A percentile compares a stretch with the other conserved stretches of the same genome.
These are phyloP conservation scores for Eucommia ulmoides DNA, from an alignment of 257 asterid genomes.

Conservation along the genomic window DNA sequence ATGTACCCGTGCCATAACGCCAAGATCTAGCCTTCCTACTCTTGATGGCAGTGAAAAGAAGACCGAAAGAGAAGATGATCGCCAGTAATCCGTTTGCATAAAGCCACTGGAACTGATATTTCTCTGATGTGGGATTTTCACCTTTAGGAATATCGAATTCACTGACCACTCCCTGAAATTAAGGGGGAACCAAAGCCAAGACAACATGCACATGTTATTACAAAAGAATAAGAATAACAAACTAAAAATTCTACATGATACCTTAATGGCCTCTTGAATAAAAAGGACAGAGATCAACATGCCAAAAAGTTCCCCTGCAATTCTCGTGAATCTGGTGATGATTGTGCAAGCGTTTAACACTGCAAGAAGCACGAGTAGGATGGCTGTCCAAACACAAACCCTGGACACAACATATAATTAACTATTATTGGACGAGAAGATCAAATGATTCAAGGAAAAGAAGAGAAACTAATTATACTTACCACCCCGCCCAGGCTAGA, in stretches of 20 bases:
- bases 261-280: constrained; percentile 88
- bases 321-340: constrained; percentile 75
- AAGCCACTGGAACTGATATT: constrained; percentile 66
- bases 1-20: constrained; percentile 80
- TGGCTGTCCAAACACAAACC: constrained; percentile 91
- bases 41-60: constrained; percentile 55
- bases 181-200: background rate
- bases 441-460: background rate
- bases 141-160: constrained; percentile 66
- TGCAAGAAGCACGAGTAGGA: constrained; percentile 66
- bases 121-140: constrained; percentile 34
- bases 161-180: constrained; percentile 64
- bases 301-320: constrained; percentile 91
- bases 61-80: constrained; percentile 59
- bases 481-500: constrained; percentile 95
- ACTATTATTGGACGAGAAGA: background rate
- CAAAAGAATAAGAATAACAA: too few relatives aligned
- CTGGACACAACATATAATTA: constrained; percentile 17
- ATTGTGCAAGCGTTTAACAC: constrained; percentile 63
- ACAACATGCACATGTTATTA: too few relatives aligned
- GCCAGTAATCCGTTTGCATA: constrained; percentile 76
- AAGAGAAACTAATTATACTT: constrained; percentile 7
- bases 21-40: constrained; percentile 86
- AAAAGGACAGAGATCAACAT: constrained; percentile 82
- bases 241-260: too few relatives aligned